Evolutionary conservation across 768 basidiomycete species (phyloP), one percentile per base, ranked within the genome.

Genomic region (Chiua virens): DNA sequence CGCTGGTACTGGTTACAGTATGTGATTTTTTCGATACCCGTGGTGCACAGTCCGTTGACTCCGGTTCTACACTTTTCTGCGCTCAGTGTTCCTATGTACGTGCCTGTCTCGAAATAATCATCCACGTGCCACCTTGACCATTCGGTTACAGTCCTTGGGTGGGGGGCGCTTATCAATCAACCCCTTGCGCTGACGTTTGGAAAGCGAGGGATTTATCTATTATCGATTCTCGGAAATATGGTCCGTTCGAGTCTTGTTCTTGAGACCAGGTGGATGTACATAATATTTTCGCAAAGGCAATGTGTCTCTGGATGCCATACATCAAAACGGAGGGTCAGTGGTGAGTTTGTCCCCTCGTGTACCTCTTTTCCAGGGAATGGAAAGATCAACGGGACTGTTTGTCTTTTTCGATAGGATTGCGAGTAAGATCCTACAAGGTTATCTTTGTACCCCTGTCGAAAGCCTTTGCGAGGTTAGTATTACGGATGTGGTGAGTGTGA

Each of bases 401-500:
- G 39, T n/a, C n/a, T n/a, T n/a, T 15, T 10, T 30, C 8, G 8
- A 20, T 21, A 59, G 58, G 58, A 59, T 59, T 14, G 58, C 49
- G 15, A 59, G 52, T 20, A 59, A 59, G 43, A 59, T 59, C 25
- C 47, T 59, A 14, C 58, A 59, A 27, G 58, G 58, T 17, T 59
- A 46, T 32, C 57, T 58, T 40, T 59, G 58, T n/a, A 59, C 57
- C 41, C 58, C 58, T 20, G 58, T 59, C n/a, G 58, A 59, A 23
- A 59, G 58, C 38, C 49, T 58, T 36, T 58, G 58, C 34, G 58
- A 59, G 48, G 58, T 59, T 35, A 59, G 58, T 49, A 46, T 59
- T 22, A 28, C 58, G 35, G 58, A 59, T 30, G 52, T 58, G 6
- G 58, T 58, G 14, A 45, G 47, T 43, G 17, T 15, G 17, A 21